A percentile compares a stretch with the other conserved stretches of the same genome.
phyloP scores from a whole-genome alignment of 129 eudicot genomes.

The Arctium lappa region DNA sequence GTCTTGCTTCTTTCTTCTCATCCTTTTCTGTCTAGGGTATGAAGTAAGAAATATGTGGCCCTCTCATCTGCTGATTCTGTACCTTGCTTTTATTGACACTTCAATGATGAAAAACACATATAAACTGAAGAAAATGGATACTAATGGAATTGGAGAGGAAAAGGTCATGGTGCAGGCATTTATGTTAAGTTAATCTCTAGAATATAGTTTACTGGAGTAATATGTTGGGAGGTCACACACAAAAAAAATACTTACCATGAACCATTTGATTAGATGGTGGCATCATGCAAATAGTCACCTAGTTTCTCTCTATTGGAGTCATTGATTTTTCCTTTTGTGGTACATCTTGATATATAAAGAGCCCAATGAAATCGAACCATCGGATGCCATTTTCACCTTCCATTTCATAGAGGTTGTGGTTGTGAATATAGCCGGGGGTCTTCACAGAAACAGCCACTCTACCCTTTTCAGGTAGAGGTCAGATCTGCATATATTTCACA shows the following conservation, averaged over 20 bases:
- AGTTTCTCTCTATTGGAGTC: background rate
- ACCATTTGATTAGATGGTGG: too few species aligned
- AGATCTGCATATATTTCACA: background rate
- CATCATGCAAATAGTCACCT: too few species aligned
- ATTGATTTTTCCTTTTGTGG: background rate
- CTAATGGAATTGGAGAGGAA: background rate
- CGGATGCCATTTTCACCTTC: background rate
- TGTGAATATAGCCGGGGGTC: background rate
- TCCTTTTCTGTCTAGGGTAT: background rate
- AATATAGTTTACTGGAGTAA: background rate
- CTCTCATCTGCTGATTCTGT: background rate
- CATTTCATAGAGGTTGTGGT: background rate
- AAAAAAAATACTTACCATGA: too few species aligned
- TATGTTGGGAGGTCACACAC: background rate
- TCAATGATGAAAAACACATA: background rate
- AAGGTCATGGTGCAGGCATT: background rate
- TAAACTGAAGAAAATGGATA: background rate
- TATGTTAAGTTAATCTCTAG: background rate
- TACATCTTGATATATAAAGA: background rate
- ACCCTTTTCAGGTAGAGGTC: background rate
- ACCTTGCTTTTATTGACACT: background rate
- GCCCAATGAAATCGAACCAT: background rate
- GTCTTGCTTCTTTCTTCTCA: background rate
- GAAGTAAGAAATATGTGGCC: background rate
- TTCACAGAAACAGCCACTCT: background rate